Evolutionary conservation across 768 basidiomycete genomes (phyloP), one percentile per base, ranked within the genome.

Genomic region (Artomyces pyxidatus): DNA sequence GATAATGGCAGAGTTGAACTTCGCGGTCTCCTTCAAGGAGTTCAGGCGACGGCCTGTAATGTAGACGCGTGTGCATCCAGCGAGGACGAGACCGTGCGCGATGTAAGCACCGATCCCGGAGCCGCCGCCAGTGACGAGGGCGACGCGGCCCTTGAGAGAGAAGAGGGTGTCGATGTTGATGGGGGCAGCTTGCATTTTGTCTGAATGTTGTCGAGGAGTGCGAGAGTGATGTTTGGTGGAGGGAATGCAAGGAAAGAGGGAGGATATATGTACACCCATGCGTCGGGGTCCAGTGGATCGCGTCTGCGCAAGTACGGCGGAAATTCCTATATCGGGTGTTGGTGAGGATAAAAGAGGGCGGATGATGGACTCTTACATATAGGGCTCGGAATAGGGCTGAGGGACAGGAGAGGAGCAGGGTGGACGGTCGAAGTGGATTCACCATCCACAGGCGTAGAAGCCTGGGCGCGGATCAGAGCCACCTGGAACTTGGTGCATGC

Each of bases 51-150:
- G 49, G 6, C 56, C 56, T 16, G 45, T 45, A 45, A 58, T 58
- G 44, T 58, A 58, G 23, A 58, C 48, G 35, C 56, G 56, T 11
- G 50, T 26, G 25, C 43, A 45, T 27, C 53, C 52, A 10, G 45
- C 49, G 14, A 42, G 28, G 6, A 47, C 53, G 50, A 58, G 53
- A 1, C 50, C 56, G 8, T 54, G 21, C 3, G 56, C 50, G 50
- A 54, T 45, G 49, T 54, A 58, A n/a, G 53, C 26, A 23, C 56
- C 56, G 23, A 58, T 49, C 9, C 49, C 49, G 30, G 42, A 45
- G 16, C 43, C 30, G 37, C 26, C 49, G 30, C 49, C 49, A 10
- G 49, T 32, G 35, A 50, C 37, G 42, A 50, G 32, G 16, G 49
- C 49, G 23, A 50, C 49, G 27, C 49, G 49, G 21, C 35, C 43